Evolutionary conservation across 345 rosid genomes (phyloP), one percentile per base, ranked within the genome.

Genomic region (Cardamine chenopodiifolia): DNA sequence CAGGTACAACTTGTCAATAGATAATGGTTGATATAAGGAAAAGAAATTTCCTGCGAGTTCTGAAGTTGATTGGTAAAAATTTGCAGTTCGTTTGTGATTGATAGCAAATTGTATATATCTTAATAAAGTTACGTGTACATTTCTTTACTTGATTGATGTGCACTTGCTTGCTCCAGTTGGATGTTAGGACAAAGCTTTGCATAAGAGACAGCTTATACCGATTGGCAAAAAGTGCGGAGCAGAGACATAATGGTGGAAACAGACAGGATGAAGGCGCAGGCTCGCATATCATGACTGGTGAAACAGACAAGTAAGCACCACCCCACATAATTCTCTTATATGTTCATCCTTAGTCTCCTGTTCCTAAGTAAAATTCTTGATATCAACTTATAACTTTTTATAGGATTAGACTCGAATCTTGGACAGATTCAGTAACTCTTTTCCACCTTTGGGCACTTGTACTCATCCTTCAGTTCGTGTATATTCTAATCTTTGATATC

Each of bases 181-280:
- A 93, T 81, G 78, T 86, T 71, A 80, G 88, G 85, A 89, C 97
- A 72, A 93, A 90, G 79, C 84, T 93, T 59, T 89, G 97, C 84
- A 90, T 90, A 83, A 84, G 98, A 79, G 98, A 90, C 73, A 90
- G 97, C 79, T 82, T 93, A 66, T 93, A 88, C 78, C 96, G 98
- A 67, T 83, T 93, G 81, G 98, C 96, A 68, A 82, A 84, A 83
- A 93, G 98, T 67, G 96, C 98, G 54, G 93, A 88, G 70, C 96
- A 88, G 79, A 84, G 98, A 64, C 90, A 93, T 67, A 79, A 58
- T 76, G 83, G 73, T 69, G 79, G 80, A 66, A 71, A 70, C 58
- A 66, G 73, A 76, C 86, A 75, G 72, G 89, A 76, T 53, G 71
- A 68, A 68, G 85, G 80, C 15, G 60, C 68, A 15, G 70, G 70